Conservation (phyloP, 306 rosid species). For the Acacia acuminata region DNA sequence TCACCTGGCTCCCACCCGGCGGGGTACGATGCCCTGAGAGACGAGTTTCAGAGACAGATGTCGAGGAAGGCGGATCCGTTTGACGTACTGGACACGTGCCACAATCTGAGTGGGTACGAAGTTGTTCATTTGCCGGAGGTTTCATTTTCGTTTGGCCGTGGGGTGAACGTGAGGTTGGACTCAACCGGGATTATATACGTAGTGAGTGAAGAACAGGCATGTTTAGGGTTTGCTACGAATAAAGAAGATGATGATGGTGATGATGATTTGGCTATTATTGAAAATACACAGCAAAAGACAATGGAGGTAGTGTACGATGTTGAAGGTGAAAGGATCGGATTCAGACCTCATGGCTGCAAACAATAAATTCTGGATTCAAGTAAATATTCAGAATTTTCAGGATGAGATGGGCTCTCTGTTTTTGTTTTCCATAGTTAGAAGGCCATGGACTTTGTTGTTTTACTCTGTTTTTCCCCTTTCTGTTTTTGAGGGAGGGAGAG, state of each 20-base stretch:
- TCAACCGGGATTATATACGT: constrained; percentile 33
- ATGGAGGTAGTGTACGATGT: constrained; percentile 64
- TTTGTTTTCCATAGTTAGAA: not conserved
- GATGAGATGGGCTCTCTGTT: not conserved
- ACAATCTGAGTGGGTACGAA: constrained; percentile 38
- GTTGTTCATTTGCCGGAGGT: constrained; percentile 38
- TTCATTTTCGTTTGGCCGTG: constrained; percentile 39
- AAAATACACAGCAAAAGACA: constrained; percentile 73
- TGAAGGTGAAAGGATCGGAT: constrained; percentile 60
- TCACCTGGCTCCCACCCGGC: constrained; percentile 63
- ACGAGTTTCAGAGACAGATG: constrained; percentile 47
- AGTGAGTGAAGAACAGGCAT: constrained; percentile 40
- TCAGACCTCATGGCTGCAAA: constrained; percentile 50
- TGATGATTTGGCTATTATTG: constrained; percentile 41
- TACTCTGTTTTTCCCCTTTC: not conserved
- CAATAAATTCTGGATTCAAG: not conserved
- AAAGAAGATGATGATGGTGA: constrained; percentile 29
- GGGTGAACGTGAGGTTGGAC: constrained; percentile 34
- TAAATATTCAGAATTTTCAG: not conserved
- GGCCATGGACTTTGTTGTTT: not conserved
- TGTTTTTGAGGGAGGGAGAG: too few relatives aligned
- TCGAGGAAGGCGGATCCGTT: not conserved
- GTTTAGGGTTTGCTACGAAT: constrained; percentile 66
- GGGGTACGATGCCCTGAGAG: constrained; percentile 43
- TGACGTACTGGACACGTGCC: constrained; percentile 65